phyloP scores from a whole-genome alignment of 345 rosid species.

The Sonneratia caseolaris region DNA sequence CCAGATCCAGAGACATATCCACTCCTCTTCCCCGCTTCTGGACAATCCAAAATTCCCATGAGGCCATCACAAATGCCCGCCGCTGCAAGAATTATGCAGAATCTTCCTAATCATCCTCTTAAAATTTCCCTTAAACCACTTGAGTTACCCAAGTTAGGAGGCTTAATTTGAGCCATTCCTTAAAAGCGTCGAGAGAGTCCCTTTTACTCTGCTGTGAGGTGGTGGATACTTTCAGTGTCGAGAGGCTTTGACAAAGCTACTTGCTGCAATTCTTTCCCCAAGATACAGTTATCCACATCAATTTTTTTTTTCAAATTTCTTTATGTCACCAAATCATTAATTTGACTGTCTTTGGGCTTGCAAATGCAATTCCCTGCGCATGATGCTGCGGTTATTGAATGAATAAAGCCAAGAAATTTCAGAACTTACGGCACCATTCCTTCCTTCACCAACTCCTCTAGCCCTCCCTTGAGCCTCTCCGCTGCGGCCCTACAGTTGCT shows the following conservation, averaged over 20 bases:
- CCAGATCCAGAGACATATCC: too few relatives aligned
- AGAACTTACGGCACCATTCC: slow-evolving; percentile 34
- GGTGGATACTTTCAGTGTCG: too few relatives aligned
- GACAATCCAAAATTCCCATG: too few relatives aligned
- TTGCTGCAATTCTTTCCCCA: neutral
- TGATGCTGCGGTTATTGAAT: neutral
- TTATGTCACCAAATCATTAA: neutral
- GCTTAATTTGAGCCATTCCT: too few relatives aligned
- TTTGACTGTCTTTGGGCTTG: neutral
- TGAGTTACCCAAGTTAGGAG: too few relatives aligned
- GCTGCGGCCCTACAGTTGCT: slow-evolving; percentile 60
- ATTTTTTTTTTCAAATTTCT: neutral
- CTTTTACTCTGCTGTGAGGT: too few relatives aligned
- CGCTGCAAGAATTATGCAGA: too few relatives aligned
- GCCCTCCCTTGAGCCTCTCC: slow-evolving; percentile 52
- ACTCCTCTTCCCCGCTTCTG: too few relatives aligned
- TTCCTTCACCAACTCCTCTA: slow-evolving; percentile 50
- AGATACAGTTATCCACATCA: neutral
- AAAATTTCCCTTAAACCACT: too few relatives aligned
- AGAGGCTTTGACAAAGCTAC: neutral
- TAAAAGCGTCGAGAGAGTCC: too few relatives aligned
- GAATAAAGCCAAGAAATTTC: neutral
- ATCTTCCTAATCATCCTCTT: too few relatives aligned
- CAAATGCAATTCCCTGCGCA: neutral
- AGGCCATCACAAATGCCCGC: too few relatives aligned